These are phyloP conservation scores for Amylostereum areolatum DNA, from an alignment of 1,284 basidiomycete species.

Conservation along the genomic window DNA sequence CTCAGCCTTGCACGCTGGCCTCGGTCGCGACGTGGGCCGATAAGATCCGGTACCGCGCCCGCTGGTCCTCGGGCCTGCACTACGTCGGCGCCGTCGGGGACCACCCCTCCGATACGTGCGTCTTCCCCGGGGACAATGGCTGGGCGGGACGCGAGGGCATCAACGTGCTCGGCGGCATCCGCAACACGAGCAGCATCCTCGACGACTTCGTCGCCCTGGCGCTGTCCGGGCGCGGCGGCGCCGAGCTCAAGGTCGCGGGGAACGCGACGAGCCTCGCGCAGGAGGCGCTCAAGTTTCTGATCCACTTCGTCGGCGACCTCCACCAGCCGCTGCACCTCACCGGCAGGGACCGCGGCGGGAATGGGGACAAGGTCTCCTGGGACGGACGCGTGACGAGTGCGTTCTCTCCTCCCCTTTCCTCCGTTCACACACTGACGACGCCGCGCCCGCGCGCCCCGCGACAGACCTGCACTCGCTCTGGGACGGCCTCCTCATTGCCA, in stretches of 20 bases:
- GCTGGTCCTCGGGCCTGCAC: slow-evolving; percentile 68
- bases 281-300: slow-evolving; percentile 82
- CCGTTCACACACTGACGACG: background rate
- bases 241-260: background rate
- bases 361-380: slow-evolving; percentile 67
- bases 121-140: slow-evolving; percentile 71
- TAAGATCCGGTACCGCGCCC: slow-evolving; percentile 44
- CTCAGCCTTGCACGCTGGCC: slow-evolving; percentile 65
- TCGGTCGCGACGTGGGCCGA: slow-evolving; percentile 88
- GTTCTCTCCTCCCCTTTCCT: slow-evolving; percentile 18
- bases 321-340: slow-evolving; percentile 90
- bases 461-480: slow-evolving; percentile 81
- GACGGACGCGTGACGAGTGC: slow-evolving; percentile 63
- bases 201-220: slow-evolving; percentile 33
- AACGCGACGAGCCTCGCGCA: slow-evolving; percentile 26
- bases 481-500: slow-evolving; percentile 79
- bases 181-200: slow-evolving; percentile 64
- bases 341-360: slow-evolving; percentile 81
- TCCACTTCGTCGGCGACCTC: slow-evolving; percentile 89
- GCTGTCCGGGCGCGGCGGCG: background rate
- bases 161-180: slow-evolving; percentile 73
- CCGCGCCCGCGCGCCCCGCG: background rate
- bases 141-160: slow-evolving; percentile 65
- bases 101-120: slow-evolving; percentile 69
- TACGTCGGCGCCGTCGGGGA: slow-evolving; percentile 74